A percentile compares a stretch with the other conserved stretches of the same genome.
These are phyloP conservation scores for Carex arenaria DNA, from an alignment of 202 grass and related monocot genomes.

Conservation along the genomic window DNA sequence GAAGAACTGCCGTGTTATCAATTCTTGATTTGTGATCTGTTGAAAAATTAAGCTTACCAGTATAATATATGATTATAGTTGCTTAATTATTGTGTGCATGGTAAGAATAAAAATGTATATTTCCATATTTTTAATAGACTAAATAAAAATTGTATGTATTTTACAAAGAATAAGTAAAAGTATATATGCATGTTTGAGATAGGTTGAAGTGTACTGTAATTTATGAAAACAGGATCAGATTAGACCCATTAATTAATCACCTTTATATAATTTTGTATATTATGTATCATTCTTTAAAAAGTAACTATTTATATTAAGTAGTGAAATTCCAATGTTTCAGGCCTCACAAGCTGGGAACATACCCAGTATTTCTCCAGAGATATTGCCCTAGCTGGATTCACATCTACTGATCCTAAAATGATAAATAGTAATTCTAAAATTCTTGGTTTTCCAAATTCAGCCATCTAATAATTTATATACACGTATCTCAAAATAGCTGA, in stretches of 20 bases:
- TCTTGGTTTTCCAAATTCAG: too few species aligned
- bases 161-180: not conserved
- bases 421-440: too few species aligned
- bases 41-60: not conserved
- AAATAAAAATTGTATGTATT: not conserved
- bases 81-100: not conserved
- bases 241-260: too few species aligned
- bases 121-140: not conserved
- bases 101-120: slow-evolving; percentile 1
- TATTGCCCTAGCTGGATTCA: too few species aligned
- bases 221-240: not conserved
- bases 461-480: too few species aligned
- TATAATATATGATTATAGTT: not conserved
- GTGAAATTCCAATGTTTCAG: not conserved
- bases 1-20: slow-evolving; percentile 46
- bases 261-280: too few species aligned
- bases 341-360: too few species aligned
- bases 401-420: too few species aligned
- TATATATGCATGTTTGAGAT: not conserved
- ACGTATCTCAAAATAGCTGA: too few species aligned
- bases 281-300: too few species aligned
- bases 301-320: not conserved
- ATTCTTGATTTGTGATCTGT: not conserved
- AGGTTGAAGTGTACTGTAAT: not conserved
- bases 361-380: too few species aligned